These are phyloP conservation scores for Pyrenochaeta sp. DNA, from an alignment of 2,329 filamentous ascomycete genomes.

Conservation along the genomic window DNA sequence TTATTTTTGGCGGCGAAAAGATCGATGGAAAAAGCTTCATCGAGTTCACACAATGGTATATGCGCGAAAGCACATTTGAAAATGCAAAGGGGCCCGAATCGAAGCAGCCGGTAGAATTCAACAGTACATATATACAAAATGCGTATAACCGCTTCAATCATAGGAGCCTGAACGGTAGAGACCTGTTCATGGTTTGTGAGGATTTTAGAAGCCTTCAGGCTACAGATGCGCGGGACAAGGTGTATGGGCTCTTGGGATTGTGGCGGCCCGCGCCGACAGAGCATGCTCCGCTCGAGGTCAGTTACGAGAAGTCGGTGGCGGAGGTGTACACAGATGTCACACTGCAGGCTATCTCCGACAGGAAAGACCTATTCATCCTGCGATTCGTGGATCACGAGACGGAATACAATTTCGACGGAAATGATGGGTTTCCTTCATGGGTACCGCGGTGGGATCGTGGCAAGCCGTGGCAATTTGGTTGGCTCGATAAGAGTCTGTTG, in stretches of 20 bases:
- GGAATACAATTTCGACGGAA: background rate
- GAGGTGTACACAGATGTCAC: conserved; percentile 1
- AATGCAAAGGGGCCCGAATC: background rate
- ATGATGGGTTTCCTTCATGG: background rate
- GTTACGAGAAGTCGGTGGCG: background rate
- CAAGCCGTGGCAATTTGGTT: background rate
- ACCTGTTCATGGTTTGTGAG: background rate
- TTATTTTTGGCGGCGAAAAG: background rate
- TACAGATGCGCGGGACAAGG: conserved; percentile 1
- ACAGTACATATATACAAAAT: background rate
- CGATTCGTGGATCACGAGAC: background rate
- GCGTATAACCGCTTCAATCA: background rate
- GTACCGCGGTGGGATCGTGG: conserved; percentile 1
- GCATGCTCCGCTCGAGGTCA: background rate
- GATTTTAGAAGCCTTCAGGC: background rate
- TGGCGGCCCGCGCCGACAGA: background rate
- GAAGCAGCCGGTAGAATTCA: background rate
- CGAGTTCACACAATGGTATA: background rate
- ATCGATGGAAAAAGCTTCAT: background rate
- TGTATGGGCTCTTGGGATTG: background rate
- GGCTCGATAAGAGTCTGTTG: background rate
- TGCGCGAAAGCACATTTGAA: background rate
- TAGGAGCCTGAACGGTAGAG: background rate
- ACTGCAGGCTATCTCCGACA: background rate
- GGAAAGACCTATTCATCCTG: background rate